Evolutionary conservation across 306 rosid species (phyloP).

Genomic region (Prunus davidiana): DNA sequence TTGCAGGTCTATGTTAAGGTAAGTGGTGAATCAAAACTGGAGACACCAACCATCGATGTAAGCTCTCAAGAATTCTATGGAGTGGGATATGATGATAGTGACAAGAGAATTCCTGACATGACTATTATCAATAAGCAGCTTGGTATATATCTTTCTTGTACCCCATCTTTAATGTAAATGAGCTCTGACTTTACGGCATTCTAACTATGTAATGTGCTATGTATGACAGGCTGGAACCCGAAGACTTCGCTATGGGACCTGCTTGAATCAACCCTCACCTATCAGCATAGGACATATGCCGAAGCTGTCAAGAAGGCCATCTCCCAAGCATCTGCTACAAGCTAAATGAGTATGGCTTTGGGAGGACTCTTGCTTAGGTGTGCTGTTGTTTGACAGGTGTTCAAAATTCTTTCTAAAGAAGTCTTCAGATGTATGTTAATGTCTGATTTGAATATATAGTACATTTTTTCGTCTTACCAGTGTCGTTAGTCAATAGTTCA

Average conservation of each 20-base stretch:
- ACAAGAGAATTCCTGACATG: conserved; percentile 96
- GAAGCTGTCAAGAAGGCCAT: conserved; percentile 70
- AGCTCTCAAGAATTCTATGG: conserved; percentile 92
- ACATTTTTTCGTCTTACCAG: conserved; percentile 11
- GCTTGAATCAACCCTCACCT: conserved; percentile 90
- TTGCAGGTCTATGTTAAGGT: conserved; percentile 80
- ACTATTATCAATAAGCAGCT: conserved; percentile 84
- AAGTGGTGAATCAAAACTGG: conserved; percentile 59
- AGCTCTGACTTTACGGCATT: neutral
- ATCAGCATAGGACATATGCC: conserved; percentile 90
- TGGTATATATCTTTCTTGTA: conserved; percentile 40
- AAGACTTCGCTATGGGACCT: conserved; percentile 88
- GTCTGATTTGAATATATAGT: conserved; percentile 35
- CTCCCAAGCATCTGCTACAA: conserved; percentile 63
- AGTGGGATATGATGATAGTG: conserved; percentile 88
- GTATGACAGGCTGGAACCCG: conserved; percentile 75
- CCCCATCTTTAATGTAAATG: neutral
- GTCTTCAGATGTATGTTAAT: conserved; percentile 25
- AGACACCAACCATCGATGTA: conserved; percentile 66
- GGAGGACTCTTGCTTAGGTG: conserved; percentile 31
- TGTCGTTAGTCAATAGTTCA: conserved; percentile 32
- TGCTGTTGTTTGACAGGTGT: conserved; percentile 29
- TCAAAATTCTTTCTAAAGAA: conserved; percentile 18
- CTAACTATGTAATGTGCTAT: neutral
- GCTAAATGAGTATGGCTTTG: conserved; percentile 29